Evolutionary conservation across 345 rosid genomes (phyloP), one percentile per base, ranked within the genome.

Genomic region (Salix caprea): DNA sequence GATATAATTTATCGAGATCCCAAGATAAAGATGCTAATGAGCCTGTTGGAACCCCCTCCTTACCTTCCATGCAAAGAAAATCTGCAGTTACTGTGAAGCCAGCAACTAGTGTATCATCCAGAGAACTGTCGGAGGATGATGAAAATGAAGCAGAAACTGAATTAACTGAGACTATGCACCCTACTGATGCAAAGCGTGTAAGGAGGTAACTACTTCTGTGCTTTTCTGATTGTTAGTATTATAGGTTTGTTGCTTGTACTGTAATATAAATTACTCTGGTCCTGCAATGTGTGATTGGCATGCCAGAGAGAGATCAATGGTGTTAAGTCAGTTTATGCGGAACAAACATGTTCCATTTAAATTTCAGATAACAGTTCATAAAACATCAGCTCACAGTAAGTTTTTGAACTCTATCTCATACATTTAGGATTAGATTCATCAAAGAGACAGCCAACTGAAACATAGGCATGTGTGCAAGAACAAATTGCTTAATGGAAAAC

Each of bases 11-110:
- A 42, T 72, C 81, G 26, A 72, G 71, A 70, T 75, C 82, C n/a
- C 80, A 67, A 72, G 85, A 82, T 65, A 84, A 83, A 80, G 88
- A 87, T 82, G 83, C 60, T 62, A 70, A 76, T 69, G 77, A 70
- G 75, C 46, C 65, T 26, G 50, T 69, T 72, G 87, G 75, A 68
- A 79, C 80, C 74, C 73, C 85, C 79, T 80, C 71, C 50, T 28
- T 79, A 69, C 69, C 86, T 73, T 75, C 84, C 60, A 58, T 70
- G 42, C 87, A 74, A 79, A 86, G 81, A 83, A 86, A 86, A 75
- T 30, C 82, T 73, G 67, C 26, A 70, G 65, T 6, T 60, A 13
- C 26, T 70, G 23, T 36, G 28, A 77, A 70, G 69, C 50, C 78
- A 69, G 58, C 76, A 24, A 44, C 78, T 7, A 74, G 84, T 65